phyloP scores from a whole-genome alignment of 73 alveolate genomes.

The Durusdinium trenchii region DNA sequence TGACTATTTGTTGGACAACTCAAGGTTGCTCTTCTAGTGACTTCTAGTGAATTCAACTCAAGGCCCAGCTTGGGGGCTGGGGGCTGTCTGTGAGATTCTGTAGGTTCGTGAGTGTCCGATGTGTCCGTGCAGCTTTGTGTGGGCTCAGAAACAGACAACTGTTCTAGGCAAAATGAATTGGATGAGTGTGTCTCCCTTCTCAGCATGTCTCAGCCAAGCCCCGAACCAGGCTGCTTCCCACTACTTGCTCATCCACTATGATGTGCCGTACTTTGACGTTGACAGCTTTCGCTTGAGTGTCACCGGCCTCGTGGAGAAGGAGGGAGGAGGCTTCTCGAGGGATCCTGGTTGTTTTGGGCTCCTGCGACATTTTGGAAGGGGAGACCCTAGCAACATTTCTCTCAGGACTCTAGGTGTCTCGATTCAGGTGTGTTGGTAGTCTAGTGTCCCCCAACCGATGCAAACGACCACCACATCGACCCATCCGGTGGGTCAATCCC shows the following conservation, averaged over 20 bases:
- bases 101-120: too few relatives aligned
- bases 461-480: too few relatives aligned
- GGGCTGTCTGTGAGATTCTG: too few relatives aligned
- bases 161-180: neutral
- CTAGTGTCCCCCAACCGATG: too few relatives aligned
- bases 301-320: slow-evolving; percentile 66
- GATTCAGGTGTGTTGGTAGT: too few relatives aligned
- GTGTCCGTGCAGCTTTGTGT: too few relatives aligned
- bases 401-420: neutral
- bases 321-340: neutral
- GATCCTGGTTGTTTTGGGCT: neutral
- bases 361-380: neutral
- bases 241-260: slow-evolving; percentile 69
- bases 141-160: too few relatives aligned
- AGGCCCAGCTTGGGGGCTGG: too few relatives aligned
- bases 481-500: too few relatives aligned
- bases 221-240: slow-evolving; percentile 16
- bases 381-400: neutral
- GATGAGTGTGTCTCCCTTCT: neutral
- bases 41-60: too few relatives aligned
- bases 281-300: slow-evolving; percentile 10
- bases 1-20: too few relatives aligned
- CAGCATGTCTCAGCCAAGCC: neutral
- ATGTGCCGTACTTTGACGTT: slow-evolving; percentile 48
- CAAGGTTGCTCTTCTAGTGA: too few relatives aligned